These are phyloP conservation scores for Aspergillus latus DNA, from an alignment of 2,329 filamentous ascomycete species.

Conservation along the genomic window DNA sequence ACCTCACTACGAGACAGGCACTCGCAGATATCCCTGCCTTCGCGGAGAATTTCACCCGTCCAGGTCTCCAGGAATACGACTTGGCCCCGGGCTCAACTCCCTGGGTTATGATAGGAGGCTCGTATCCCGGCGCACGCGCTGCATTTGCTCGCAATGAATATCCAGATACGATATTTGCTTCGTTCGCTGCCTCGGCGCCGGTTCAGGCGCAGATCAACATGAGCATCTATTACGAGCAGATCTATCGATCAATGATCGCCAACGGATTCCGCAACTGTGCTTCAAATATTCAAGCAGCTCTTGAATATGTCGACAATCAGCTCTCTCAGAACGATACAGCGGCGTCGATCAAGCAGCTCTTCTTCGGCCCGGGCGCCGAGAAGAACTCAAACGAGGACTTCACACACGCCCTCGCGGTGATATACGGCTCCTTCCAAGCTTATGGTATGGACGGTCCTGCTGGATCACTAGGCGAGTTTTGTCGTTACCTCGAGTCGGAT, in stretches of 20 bases:
- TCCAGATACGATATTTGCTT: conserved; percentile 43
- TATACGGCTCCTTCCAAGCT: conserved; percentile 47
- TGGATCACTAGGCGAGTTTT: conserved; percentile 43
- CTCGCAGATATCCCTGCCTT: conserved; percentile 49
- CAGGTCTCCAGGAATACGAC: conserved; percentile 33
- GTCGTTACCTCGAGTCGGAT: conserved; percentile 49
- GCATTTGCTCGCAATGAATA: conserved; percentile 47
- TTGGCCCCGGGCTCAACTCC: conserved; percentile 43
- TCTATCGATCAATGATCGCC: conserved; percentile 49
- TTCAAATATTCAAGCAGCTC: conserved; percentile 50
- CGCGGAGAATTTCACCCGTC: conserved; percentile 41
- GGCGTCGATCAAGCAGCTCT: conserved; percentile 47
- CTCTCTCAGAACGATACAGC: conserved; percentile 39
- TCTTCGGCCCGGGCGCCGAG: conserved; percentile 50
- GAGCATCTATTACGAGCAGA: conserved; percentile 52
- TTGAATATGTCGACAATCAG: conserved; percentile 51
- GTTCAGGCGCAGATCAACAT: conserved; percentile 52
- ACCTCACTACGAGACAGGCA: conserved; percentile 45
- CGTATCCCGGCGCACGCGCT: conserved; percentile 46
- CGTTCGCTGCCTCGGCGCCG: conserved; percentile 45
- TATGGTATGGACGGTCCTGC: conserved; percentile 44
- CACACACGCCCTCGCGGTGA: conserved; percentile 42
- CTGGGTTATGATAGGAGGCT: conserved; percentile 50
- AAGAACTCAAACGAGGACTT: conserved; percentile 51
- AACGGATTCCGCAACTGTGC: conserved; percentile 55